phyloP scores from a whole-genome alignment of 805 yeast species.

The Torulaspora microellipsoides region DNA sequence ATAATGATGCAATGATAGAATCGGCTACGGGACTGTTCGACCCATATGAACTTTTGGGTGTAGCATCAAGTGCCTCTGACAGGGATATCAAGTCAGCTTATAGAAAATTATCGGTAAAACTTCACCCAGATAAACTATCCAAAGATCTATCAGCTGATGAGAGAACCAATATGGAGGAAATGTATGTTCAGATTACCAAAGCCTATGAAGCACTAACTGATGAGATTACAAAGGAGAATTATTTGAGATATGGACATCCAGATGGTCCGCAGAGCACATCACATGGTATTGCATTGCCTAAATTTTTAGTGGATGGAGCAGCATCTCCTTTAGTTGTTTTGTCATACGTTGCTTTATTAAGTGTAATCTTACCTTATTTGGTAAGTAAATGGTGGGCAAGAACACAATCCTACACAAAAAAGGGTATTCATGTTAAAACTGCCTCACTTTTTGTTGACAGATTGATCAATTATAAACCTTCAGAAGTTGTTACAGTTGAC shows the following conservation, averaged over 20 bases:
- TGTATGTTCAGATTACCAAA: slow-evolving; percentile 74
- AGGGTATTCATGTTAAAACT: slow-evolving; percentile 78
- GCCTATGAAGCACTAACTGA: slow-evolving; percentile 96
- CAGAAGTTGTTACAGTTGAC: slow-evolving; percentile 53
- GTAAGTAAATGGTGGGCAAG: slow-evolving; percentile 91
- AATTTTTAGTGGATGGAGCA: slow-evolving; percentile 79
- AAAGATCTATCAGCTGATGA: slow-evolving; percentile 54
- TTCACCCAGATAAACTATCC: slow-evolving; percentile 90
- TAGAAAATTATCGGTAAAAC: slow-evolving; percentile 79
- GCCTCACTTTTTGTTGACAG: slow-evolving; percentile 71
- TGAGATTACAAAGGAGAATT: slow-evolving; percentile 76
- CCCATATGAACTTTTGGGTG: slow-evolving; percentile 83
- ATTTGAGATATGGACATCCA: slow-evolving; percentile 88
- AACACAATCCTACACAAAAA: slow-evolving; percentile 72
- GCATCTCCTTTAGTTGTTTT: slow-evolving; percentile 62
- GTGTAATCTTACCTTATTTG: slow-evolving; percentile 68
- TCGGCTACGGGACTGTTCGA: slow-evolving; percentile 55
- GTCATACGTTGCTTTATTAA: slow-evolving; percentile 66
- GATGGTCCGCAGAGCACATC: slow-evolving; percentile 91
- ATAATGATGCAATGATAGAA: slow-evolving; percentile 44
- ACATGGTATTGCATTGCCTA: slow-evolving; percentile 95
- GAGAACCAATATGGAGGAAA: slow-evolving; percentile 59
- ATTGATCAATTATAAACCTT: slow-evolving; percentile 69
- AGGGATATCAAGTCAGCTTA: slow-evolving; percentile 76
- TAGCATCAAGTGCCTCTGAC: slow-evolving; percentile 64